These are phyloP conservation scores for Backusella westeae DNA, from an alignment of 192 early-diverging fungal species.

Conservation along the genomic window DNA sequence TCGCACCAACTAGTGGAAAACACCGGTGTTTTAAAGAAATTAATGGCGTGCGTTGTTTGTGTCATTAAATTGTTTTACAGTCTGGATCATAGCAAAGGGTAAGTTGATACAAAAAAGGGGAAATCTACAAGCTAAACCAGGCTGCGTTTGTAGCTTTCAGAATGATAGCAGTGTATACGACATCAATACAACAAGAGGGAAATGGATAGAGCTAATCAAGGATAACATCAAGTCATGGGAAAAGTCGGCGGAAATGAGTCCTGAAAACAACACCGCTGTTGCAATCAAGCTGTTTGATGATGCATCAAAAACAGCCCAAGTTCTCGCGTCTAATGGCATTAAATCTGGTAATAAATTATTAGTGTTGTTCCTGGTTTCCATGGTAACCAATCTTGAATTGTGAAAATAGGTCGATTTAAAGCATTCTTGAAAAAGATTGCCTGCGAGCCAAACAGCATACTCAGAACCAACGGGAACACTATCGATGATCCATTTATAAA, in stretches of 20 bases:
- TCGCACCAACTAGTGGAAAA: background rate
- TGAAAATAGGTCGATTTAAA: background rate
- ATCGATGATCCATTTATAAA: background rate
- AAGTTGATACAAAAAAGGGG: background rate
- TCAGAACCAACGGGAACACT: background rate
- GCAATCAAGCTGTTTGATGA: background rate
- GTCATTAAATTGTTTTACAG: conserved; percentile 1
- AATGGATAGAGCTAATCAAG: background rate
- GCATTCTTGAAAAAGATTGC: background rate
- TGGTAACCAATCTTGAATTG: background rate
- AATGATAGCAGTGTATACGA: background rate
- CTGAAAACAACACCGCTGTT: background rate
- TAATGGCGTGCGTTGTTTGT: conserved; percentile 13
- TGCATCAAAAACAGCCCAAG: background rate
- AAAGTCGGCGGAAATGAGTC: background rate
- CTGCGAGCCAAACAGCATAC: background rate
- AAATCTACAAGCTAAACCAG: too few species aligned
- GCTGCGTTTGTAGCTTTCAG: background rate
- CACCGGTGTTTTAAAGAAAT: background rate
- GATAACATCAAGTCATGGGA: background rate
- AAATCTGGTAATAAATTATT: too few species aligned
- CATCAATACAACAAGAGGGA: background rate
- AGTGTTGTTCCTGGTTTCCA: background rate
- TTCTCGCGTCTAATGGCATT: too few species aligned
- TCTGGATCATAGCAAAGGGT: background rate